A percentile compares a stretch with the other conserved stretches of the same genome.
These are phyloP conservation scores for Pouteria campechiana DNA, from an alignment of 179 eudicot genomes.

Conservation along the genomic window DNA sequence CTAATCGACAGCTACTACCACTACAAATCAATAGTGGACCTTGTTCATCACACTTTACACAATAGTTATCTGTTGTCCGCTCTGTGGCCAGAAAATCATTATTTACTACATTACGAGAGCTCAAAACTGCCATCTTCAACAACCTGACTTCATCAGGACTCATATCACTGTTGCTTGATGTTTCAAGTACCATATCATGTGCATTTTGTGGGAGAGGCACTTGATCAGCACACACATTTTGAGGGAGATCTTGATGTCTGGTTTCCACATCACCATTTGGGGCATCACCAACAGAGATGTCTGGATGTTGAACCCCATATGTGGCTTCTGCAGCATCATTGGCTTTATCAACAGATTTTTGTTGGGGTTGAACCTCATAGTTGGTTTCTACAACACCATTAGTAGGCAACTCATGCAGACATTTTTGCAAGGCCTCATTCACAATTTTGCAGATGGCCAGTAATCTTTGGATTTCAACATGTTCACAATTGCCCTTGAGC, in stretches of 20 bases:
- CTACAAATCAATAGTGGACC: conserved; percentile 51
- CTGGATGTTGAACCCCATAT: conserved; percentile 2
- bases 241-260: no score
- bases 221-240: not conserved
- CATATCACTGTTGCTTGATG: conserved; percentile 14
- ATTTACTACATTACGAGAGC: conserved; percentile 25
- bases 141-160: conserved; percentile 18
- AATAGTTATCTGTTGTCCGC: conserved; percentile 26
- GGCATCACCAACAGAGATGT: conserved; percentile 3
- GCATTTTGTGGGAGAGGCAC: conserved; percentile 3
- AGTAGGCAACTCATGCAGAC: no score
- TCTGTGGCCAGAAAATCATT: conserved; percentile 36
- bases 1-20: conserved; percentile 36
- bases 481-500: no score
- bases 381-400: no score
- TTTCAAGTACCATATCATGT: conserved; percentile 3
- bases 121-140: conserved; percentile 25
- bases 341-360: conserved; percentile 2
- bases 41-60: conserved; percentile 55
- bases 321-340: conserved; percentile 1
- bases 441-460: no score
- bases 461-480: no score
- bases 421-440: no score
- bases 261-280: conserved; percentile 8
- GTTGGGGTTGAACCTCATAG: not conserved